Percentiles rank a stretch among this genome's conserved stretches.
phyloP scores from a whole-genome alignment of 495 filamentous ascomycete genomes.

The Neurospora africana region DNA sequence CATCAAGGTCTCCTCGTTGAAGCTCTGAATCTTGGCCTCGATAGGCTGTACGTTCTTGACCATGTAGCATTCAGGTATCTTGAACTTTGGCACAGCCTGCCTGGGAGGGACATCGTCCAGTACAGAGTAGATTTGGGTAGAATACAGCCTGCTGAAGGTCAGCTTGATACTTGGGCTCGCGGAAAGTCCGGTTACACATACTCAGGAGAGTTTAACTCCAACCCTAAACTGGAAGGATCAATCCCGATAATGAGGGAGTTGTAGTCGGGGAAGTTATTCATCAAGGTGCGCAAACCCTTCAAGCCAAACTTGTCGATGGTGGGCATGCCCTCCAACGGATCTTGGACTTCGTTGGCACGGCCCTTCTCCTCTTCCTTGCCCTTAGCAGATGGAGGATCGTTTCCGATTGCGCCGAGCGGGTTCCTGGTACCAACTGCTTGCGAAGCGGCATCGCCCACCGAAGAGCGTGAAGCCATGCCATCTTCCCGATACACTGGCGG shows the following conservation, averaged over 20 bases:
- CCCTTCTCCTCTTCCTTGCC: slow-evolving; percentile 31
- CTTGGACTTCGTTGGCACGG: slow-evolving; percentile 27
- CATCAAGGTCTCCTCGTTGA: slow-evolving; percentile 85
- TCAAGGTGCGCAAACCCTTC: slow-evolving; percentile 65
- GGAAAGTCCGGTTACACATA: slow-evolving; percentile 32
- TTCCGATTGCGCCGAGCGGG: slow-evolving; percentile 37
- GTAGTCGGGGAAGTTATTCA: slow-evolving; percentile 69
- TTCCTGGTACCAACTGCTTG: slow-evolving; percentile 20
- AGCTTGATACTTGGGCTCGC: neutral
- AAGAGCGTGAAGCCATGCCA: slow-evolving; percentile 22
- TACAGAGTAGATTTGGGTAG: slow-evolving; percentile 47
- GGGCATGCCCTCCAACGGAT: slow-evolving; percentile 64
- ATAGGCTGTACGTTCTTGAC: slow-evolving; percentile 79
- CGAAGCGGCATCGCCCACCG: slow-evolving; percentile 23
- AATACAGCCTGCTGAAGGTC: slow-evolving; percentile 23
- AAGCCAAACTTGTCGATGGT: slow-evolving; percentile 73
- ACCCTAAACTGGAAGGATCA: slow-evolving; percentile 63
- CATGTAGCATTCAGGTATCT: slow-evolving; percentile 71
- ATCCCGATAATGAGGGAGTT: slow-evolving; percentile 65
- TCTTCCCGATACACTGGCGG: slow-evolving; percentile 33
- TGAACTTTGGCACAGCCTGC: slow-evolving; percentile 67
- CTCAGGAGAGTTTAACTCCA: slow-evolving; percentile 73
- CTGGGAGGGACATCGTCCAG: slow-evolving; percentile 60
- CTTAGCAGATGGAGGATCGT: slow-evolving; percentile 30
- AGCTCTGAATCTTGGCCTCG: slow-evolving; percentile 64